A percentile compares a stretch with the other conserved stretches of the same genome.
These are phyloP conservation scores for Venturia nashicola DNA, from an alignment of 2,329 filamentous ascomycete genomes.

Conservation along the genomic window DNA sequence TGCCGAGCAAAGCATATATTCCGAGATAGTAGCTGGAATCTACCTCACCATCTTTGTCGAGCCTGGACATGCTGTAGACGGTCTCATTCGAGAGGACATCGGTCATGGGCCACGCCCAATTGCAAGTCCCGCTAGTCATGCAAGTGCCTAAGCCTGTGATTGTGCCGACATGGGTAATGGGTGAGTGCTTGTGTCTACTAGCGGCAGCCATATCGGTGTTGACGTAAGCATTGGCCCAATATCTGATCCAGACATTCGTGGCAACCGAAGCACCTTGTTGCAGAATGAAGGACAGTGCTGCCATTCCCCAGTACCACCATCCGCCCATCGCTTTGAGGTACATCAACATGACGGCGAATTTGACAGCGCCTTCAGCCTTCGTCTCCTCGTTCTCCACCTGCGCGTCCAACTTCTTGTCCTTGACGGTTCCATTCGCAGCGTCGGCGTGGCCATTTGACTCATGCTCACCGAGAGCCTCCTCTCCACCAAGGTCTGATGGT, in stretches of 20 bases:
- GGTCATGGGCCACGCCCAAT: slow-evolving; percentile 29
- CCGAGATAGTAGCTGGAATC: slow-evolving; percentile 73
- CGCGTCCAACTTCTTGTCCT: slow-evolving; percentile 29
- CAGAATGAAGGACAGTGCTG: slow-evolving; percentile 59
- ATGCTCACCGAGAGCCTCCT: slow-evolving; percentile 24
- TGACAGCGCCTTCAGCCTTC: slow-evolving; percentile 78
- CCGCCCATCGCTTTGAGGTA: slow-evolving; percentile 88
- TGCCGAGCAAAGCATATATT: slow-evolving; percentile 69
- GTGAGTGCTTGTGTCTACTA: slow-evolving; percentile 23
- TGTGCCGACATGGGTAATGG: slow-evolving; percentile 31
- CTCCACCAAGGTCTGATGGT: slow-evolving; percentile 61
- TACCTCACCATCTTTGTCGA: slow-evolving; percentile 40
- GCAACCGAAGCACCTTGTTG: slow-evolving; percentile 81
- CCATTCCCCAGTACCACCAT: slow-evolving; percentile 87
- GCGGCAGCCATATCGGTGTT: slow-evolving; percentile 27
- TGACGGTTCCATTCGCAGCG: slow-evolving; percentile 30
- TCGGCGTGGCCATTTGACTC: slow-evolving; percentile 27
- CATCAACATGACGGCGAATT: slow-evolving; percentile 71
- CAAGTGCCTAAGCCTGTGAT: slow-evolving; percentile 33
- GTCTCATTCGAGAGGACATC: slow-evolving; percentile 17
- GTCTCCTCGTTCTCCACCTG: slow-evolving; percentile 41
- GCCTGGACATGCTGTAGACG: slow-evolving; percentile 5
- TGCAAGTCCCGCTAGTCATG: slow-evolving; percentile 37
- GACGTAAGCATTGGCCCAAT: slow-evolving; percentile 88
- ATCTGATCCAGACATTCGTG: slow-evolving; percentile 86